Evolutionary conservation across 2,329 filamentous ascomycete genomes (phyloP).

Genomic region (Trichoderma sp.): DNA sequence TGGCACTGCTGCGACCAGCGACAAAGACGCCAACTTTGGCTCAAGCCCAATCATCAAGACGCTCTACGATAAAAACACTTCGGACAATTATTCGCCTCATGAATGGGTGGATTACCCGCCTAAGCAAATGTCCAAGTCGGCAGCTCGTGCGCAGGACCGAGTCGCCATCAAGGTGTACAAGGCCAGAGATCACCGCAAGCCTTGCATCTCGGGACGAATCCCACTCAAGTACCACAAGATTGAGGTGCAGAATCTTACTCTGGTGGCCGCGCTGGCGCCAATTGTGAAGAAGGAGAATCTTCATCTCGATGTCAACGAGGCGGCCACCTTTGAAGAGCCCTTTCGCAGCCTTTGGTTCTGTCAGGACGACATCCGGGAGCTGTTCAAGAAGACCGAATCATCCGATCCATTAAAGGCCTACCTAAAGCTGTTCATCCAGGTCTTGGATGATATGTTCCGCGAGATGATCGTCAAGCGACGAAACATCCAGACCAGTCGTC

Average conservation of each 20-base stretch:
- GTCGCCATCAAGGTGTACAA: conserved; percentile 47
- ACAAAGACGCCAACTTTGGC: conserved; percentile 30
- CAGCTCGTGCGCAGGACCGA: conserved; percentile 35
- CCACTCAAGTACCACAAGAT: conserved; percentile 41
- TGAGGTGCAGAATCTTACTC: conserved; percentile 41
- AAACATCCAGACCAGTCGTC: conserved; percentile 35
- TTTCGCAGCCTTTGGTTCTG: conserved; percentile 45
- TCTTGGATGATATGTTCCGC: conserved; percentile 44
- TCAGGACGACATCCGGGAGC: conserved; percentile 40
- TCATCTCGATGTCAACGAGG: conserved; percentile 37
- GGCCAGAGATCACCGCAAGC: conserved; percentile 42
- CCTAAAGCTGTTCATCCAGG: conserved; percentile 38
- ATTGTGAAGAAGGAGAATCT: conserved; percentile 42
- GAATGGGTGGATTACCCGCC: conserved; percentile 43
- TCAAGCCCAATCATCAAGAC: conserved; percentile 36
- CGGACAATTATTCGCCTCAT: conserved; percentile 22
- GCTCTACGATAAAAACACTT: conserved; percentile 38
- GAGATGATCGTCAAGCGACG: conserved; percentile 37
- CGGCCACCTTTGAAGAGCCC: conserved; percentile 37
- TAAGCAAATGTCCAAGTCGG: conserved; percentile 40
- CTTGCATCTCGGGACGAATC: conserved; percentile 37
- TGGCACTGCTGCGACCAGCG: neutral
- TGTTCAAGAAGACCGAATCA: conserved; percentile 29
- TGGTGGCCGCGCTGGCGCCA: conserved; percentile 42
- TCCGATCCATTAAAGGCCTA: conserved; percentile 35